Evolutionary conservation across 108 stramenopile genomes (phyloP).

Genomic region (Skeletonema tropicum): DNA sequence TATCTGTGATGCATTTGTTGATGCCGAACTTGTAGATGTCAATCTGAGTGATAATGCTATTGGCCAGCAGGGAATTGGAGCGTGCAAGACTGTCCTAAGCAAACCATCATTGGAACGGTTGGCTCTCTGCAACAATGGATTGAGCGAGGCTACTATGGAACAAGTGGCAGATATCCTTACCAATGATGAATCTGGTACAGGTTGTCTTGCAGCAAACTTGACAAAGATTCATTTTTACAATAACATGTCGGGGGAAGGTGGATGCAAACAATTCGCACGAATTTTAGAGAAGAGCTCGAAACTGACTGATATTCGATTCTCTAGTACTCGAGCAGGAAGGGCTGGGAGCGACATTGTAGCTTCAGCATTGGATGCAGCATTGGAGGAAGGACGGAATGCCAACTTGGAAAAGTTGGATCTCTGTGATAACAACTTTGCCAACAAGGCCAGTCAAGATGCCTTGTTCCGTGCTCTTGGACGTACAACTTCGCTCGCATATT

Average conservation of each 20-base stretch:
- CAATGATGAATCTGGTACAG: slow-evolving; percentile 43
- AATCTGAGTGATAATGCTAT: slow-evolving; percentile 60
- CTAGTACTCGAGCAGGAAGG: slow-evolving; percentile 36
- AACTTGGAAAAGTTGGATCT: slow-evolving; percentile 50
- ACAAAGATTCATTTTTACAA: slow-evolving; percentile 59
- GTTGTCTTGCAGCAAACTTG: slow-evolving; percentile 46
- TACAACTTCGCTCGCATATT: slow-evolving; percentile 36
- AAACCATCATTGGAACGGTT: slow-evolving; percentile 42
- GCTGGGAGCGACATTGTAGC: slow-evolving; percentile 39
- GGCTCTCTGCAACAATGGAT: slow-evolving; percentile 52
- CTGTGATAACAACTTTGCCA: slow-evolving; percentile 52
- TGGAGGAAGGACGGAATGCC: slow-evolving; percentile 30
- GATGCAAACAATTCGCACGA: slow-evolving; percentile 49
- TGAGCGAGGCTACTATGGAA: slow-evolving; percentile 45
- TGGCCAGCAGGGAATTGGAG: slow-evolving; percentile 50
- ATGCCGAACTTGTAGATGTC: slow-evolving; percentile 43
- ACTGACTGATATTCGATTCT: slow-evolving; percentile 55
- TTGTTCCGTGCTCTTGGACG: slow-evolving; percentile 40
- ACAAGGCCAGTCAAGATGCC: slow-evolving; percentile 40
- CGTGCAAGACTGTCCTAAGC: slow-evolving; percentile 41
- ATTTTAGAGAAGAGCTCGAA: slow-evolving; percentile 47
- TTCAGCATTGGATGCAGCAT: slow-evolving; percentile 42
- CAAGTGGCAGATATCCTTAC: slow-evolving; percentile 53
- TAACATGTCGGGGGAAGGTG: slow-evolving; percentile 65
- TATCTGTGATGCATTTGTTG: slow-evolving; percentile 52